Percentiles rank a stretch among this genome's conserved stretches.
Conservation (phyloP, 2,329 filamentous ascomycete genomes). For the Lachnellula cervina region DNA sequence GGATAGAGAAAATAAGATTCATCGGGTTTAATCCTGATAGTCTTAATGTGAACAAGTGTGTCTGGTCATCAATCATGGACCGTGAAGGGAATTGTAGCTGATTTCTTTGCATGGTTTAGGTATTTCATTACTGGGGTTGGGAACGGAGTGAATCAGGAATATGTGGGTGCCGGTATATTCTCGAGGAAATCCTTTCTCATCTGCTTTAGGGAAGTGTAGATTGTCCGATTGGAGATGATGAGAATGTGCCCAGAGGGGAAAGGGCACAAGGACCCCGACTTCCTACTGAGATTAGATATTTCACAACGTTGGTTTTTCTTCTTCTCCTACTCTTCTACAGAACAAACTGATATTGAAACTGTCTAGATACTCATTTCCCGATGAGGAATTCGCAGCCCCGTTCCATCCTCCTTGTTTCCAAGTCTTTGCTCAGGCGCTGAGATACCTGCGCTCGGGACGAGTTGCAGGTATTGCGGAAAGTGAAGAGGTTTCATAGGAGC, state of each 20-base stretch:
- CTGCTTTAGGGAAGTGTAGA: constrained; percentile 2
- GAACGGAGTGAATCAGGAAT: neutral
- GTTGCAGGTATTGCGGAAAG: neutral
- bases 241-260: constrained; percentile 6
- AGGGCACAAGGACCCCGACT: neutral
- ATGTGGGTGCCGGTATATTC: constrained; percentile 2
- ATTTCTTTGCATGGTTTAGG: neutral
- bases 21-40: constrained; percentile 15
- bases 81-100: neutral
- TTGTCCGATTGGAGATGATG: constrained; percentile 10
- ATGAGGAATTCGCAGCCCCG: constrained; percentile 2
- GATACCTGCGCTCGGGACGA: neutral
- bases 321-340: neutral
- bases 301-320: neutral
- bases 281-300: neutral
- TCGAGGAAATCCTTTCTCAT: neutral
- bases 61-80: neutral
- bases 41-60: constrained; percentile 13
- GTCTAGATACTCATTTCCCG: constrained; percentile 9
- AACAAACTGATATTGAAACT: neutral
- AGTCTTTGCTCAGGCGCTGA: constrained; percentile 11
- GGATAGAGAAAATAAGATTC: constrained; percentile 3
- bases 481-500: constrained; percentile 3
- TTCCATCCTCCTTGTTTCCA: constrained; percentile 8
- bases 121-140: constrained; percentile 14